Evolutionary conservation across 495 filamentous ascomycete species (phyloP).

Genomic region (Aspergillus egyptiacus): DNA sequence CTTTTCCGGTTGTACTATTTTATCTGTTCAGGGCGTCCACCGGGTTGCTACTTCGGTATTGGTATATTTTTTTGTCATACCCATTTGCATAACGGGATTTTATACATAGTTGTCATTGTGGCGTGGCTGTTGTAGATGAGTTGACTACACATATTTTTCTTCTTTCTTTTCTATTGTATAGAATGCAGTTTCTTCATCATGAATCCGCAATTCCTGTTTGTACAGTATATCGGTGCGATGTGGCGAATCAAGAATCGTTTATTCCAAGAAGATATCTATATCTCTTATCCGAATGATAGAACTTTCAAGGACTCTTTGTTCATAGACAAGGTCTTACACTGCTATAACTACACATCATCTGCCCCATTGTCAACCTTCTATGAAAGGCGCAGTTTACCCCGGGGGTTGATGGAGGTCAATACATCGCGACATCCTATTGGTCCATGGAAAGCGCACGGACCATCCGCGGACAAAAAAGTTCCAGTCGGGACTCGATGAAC

Average conservation of each 20-base stretch:
- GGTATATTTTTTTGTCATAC: slow-evolving; percentile 15
- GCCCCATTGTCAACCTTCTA: too few relatives aligned
- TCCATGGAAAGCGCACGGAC: slow-evolving; percentile 11
- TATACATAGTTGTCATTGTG: slow-evolving; percentile 15
- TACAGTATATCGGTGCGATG: too few relatives aligned
- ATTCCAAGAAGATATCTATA: too few relatives aligned
- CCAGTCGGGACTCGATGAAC: not conserved
- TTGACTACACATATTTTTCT: slow-evolving; percentile 1
- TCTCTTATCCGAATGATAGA: too few relatives aligned
- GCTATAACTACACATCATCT: too few relatives aligned
- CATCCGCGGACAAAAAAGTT: slow-evolving; percentile 18
- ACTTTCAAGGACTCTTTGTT: too few relatives aligned
- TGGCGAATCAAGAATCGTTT: too few relatives aligned
- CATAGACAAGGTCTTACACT: too few relatives aligned
- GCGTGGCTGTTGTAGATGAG: slow-evolving; percentile 10
- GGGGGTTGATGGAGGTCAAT: not conserved
- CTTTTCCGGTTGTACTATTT: not conserved
- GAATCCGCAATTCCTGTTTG: too few relatives aligned
- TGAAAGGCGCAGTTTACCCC: too few relatives aligned
- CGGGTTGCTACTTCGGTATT: slow-evolving; percentile 7
- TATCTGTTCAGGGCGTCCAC: not conserved
- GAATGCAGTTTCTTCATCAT: too few relatives aligned
- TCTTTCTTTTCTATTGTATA: too few relatives aligned
- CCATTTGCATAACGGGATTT: slow-evolving; percentile 18
- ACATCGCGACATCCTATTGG: slow-evolving; percentile 6